These are phyloP conservation scores for Perkinsus olseni DNA, from an alignment of 169 alveolate species.

Conservation along the genomic window DNA sequence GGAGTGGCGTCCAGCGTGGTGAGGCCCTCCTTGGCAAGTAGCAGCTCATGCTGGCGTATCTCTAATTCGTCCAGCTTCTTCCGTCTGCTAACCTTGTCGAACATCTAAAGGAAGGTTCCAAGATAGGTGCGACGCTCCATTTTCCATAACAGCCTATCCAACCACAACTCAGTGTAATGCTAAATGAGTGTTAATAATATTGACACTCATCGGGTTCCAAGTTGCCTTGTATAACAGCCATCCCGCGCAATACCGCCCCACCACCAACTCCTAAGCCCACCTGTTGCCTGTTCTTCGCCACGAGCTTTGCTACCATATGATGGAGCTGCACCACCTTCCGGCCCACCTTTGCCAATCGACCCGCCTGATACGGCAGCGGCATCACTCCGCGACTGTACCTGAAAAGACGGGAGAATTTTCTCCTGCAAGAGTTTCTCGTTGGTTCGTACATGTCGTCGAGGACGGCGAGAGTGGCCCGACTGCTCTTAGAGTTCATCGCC, in stretches of 20 bases:
- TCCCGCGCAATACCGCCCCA: no score
- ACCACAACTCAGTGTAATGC: no score
- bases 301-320: not conserved
- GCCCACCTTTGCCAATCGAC: not conserved
- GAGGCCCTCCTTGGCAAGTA: not conserved
- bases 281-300: conserved; percentile 25
- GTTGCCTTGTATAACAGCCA: no score
- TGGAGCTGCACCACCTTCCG: not conserved
- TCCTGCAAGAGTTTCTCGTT: no score
- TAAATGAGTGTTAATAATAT: no score
- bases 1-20: not conserved
- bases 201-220: no score
- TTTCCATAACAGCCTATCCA: no score
- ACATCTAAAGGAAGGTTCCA: conserved; percentile 20
- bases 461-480: not conserved
- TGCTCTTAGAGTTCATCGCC: not conserved
- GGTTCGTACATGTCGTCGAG: not conserved
- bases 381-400: not conserved
- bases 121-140: no score
- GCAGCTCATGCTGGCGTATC: not conserved
- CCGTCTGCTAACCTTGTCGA: conserved; percentile 25
- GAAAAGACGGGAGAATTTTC: not conserved
- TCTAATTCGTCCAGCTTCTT: conserved; percentile 20
- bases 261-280: no score
- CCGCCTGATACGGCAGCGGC: not conserved